phyloP scores from a whole-genome alignment of 805 yeast genomes.

The Starmerella powellii region DNA sequence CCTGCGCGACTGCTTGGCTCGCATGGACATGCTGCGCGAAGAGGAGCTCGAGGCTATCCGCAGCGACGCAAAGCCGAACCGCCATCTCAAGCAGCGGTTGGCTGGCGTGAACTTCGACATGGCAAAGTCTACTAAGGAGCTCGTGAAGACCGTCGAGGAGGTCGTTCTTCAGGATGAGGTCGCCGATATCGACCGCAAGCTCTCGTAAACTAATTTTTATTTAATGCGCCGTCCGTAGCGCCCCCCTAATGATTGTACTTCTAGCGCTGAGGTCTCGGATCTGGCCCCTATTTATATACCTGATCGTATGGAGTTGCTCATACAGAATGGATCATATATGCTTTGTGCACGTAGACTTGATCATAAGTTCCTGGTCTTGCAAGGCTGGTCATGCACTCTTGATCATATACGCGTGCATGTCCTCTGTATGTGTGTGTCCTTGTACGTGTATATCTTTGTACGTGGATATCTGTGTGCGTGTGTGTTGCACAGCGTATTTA shows the following conservation, averaged over 20 bases:
- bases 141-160: slow-evolving; percentile 92
- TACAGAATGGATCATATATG: too few relatives aligned
- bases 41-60: slow-evolving; percentile 29
- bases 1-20: slow-evolving; percentile 67
- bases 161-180: slow-evolving; percentile 81
- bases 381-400: too few relatives aligned
- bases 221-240: not conserved
- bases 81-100: slow-evolving; percentile 74
- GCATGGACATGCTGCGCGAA: slow-evolving; percentile 62
- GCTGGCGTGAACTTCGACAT: slow-evolving; percentile 95
- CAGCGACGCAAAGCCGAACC: slow-evolving; percentile 49
- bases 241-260: not conserved
- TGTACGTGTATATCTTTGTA: too few relatives aligned
- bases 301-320: too few relatives aligned
- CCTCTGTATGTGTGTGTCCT: too few relatives aligned
- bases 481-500: too few relatives aligned
- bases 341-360: too few relatives aligned
- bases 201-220: slow-evolving; percentile 9
- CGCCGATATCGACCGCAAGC: slow-evolving; percentile 56
- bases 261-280: too few relatives aligned
- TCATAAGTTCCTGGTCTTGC: too few relatives aligned
- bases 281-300: too few relatives aligned
- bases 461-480: too few relatives aligned
- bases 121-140: slow-evolving; percentile 90
- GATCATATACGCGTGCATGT: too few relatives aligned